Base-by-base conservation (phyloP, 2,329 filamentous ascomycete genomes). In the Grosmannia serpens region DNA sequence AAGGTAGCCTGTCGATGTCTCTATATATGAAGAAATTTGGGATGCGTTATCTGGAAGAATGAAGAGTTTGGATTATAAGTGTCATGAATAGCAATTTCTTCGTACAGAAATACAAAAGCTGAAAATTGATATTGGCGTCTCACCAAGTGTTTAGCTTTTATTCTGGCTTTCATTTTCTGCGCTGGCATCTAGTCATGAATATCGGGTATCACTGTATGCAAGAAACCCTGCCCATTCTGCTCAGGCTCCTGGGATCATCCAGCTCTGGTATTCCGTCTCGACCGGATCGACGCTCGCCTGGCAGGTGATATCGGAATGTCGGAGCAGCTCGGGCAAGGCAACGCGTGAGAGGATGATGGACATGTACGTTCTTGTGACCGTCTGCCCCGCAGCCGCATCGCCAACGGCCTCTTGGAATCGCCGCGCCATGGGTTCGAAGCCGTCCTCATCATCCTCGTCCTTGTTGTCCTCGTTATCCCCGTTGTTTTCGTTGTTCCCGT, bases 371-470 rank as follows among this genome's bases (percentile, higher is more conserved):
- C 70, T 74, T 61, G 74, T 73, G 61, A 35, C 44, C 1, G 63
- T 77, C 68, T 24, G 11, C 10, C 61, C 27, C 17, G 26, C 15
- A 4, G 54, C 24, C 8, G 29, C 26, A 3, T 58, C 52, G n/a
- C 47, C 46, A 10, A 80, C 70, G 6, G 80, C 80, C 62, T 76
- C 73, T 67, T 81, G 77, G 61, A 85, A 80, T 2, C 79, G 75
- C n/a, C 73, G 78, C 60, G 77, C 74, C 74, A 82, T 80, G 13
- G 74, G 69, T 68, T 86, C 82, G 63, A 86, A 86, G 26, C 74
- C 76, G 51, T 71, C 70, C 1, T 73, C 72, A 10, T 73, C 67
- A 4, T 62, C 65, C 3, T 64, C 68, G 0, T 66, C 63, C 13
- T 63, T 65, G 60, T 67, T 68, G 1, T 58, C 61, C 24, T 55